Base-by-base conservation (phyloP, 83 land plant genomes). In the Thuja plicata region DNA sequence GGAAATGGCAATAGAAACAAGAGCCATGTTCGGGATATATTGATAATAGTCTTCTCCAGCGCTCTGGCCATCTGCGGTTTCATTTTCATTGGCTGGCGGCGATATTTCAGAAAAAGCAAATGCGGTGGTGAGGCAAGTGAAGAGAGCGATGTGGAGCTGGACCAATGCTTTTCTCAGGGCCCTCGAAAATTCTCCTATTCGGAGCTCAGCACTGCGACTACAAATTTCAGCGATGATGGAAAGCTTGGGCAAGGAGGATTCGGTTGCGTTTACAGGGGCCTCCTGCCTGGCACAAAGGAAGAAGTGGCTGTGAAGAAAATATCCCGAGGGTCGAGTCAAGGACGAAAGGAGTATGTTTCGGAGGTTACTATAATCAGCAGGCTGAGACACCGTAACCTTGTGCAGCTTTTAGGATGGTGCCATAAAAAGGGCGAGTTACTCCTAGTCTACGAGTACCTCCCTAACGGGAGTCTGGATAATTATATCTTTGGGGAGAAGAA, bases 261-360 rank as follows among this genome's bases (percentile, higher is more conserved):
- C 82, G 94, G 95, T 5, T 32, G 83, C 32, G 95, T 94, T 8
- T 94, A 93, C 90, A 90, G 60, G 48, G 95, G 95, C 9, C 16
- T 60, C 84, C 66, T 94, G 77, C 86, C 52, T 0, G 88, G 85
- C 30, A 70, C 73, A 0, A 13, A 37, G 12, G 34, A 71, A 13
- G 43, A 79, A 0, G 92, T 94, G 35, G 94, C 96, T 1, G 92
- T 94, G 34, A 94, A 94, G 87, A 82, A 84, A n/a, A 81, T 93
- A 13, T 87, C 92, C 15, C 62, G 50, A 13, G 87, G 85, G 1
- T 93, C 93, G 0, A 81, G n/a, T 9, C 90, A 92, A 43, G 94
- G 94, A 80, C 27, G 16, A 27, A 70, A 90, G 52, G 92, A 93
- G 46, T 94, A 88, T 66, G 3, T 92, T 30, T 66, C 94, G 0